Evolutionary conservation across 2,329 filamentous ascomycete species (phyloP).

Genomic region (Epichloe aotearoae): DNA sequence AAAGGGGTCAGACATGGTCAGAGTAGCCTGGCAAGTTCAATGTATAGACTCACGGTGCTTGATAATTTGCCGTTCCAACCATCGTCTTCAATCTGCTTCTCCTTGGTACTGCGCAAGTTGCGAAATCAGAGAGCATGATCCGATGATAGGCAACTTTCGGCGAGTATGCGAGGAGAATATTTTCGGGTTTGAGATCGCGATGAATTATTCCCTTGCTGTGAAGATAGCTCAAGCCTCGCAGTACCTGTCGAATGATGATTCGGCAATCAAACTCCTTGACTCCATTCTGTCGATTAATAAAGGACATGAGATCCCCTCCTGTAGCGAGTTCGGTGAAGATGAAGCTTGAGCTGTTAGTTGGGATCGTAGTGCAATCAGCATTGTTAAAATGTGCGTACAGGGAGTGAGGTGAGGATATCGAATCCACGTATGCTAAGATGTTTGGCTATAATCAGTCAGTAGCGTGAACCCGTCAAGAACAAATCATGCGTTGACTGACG

Average conservation of each 20-base stretch:
- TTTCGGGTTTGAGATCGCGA: conserved; percentile 41
- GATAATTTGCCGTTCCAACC: conserved; percentile 33
- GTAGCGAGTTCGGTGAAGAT: conserved; percentile 44
- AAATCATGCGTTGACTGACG: conserved; percentile 22
- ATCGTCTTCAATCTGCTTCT: conserved; percentile 29
- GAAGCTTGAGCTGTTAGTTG: conserved; percentile 24
- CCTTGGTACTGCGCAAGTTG: conserved; percentile 30
- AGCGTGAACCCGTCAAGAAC: neutral
- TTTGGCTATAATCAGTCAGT: conserved; percentile 32
- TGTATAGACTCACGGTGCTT: conserved; percentile 32
- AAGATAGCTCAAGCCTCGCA: conserved; percentile 32
- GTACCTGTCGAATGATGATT: conserved; percentile 33
- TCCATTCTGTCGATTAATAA: conserved; percentile 23
- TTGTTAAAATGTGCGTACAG: conserved; percentile 23
- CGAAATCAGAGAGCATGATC: conserved; percentile 40
- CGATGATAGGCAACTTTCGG: conserved; percentile 29
- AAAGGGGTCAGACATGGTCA: conserved; percentile 2
- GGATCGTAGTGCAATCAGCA: neutral
- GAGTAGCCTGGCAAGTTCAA: neutral
- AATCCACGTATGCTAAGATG: conserved; percentile 37
- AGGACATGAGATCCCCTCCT: conserved; percentile 40
- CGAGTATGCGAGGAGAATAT: conserved; percentile 35
- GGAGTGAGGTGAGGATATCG: conserved; percentile 33
- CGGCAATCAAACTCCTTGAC: conserved; percentile 26
- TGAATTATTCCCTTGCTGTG: conserved; percentile 37